These are phyloP conservation scores for Globisporangium recalcitrans DNA, from an alignment of 352 stramenopile species.

Conservation along the genomic window DNA sequence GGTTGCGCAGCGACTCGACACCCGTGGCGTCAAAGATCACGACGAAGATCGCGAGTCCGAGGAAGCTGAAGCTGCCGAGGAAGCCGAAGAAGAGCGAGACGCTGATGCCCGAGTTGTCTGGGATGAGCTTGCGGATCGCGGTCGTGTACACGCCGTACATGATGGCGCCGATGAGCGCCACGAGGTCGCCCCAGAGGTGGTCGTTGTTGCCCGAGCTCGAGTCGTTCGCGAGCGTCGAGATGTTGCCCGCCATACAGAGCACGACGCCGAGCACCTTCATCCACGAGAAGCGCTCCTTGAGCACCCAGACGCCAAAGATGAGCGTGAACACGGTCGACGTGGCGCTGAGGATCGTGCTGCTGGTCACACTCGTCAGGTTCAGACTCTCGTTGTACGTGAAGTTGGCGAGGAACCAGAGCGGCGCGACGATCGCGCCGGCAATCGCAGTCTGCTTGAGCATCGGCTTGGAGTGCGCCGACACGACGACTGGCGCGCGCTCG, in stretches of 20 bases:
- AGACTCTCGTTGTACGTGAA: slow-evolving; percentile 92
- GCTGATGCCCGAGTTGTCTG: slow-evolving; percentile 84
- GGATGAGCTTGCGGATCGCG: slow-evolving; percentile 65
- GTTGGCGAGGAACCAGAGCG: slow-evolving; percentile 94
- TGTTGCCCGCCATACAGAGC: slow-evolving; percentile 84
- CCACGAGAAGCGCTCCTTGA: slow-evolving; percentile 78
- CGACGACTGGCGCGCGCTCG: slow-evolving; percentile 15
- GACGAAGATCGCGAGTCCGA: slow-evolving; percentile 70
- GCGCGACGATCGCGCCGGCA: slow-evolving; percentile 70
- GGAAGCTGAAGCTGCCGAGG: slow-evolving; percentile 88
- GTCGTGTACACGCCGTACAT: slow-evolving; percentile 95
- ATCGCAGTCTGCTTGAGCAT: slow-evolving; percentile 23
- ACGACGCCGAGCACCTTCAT: slow-evolving; percentile 82
- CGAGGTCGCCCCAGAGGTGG: slow-evolving; percentile 50
- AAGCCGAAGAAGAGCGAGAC: slow-evolving; percentile 94
- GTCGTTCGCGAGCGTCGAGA: slow-evolving; percentile 83
- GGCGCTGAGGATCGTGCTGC: slow-evolving; percentile 91
- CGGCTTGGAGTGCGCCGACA: slow-evolving; percentile 9
- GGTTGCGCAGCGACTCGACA: slow-evolving; percentile 52
- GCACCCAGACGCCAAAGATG: slow-evolving; percentile 71
- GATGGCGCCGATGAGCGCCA: slow-evolving; percentile 73
- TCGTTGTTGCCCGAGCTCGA: slow-evolving; percentile 20
- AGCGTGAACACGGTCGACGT: slow-evolving; percentile 94
- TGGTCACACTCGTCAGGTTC: slow-evolving; percentile 90
- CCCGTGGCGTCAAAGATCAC: slow-evolving; percentile 50